Percentiles rank a stretch among this genome's conserved stretches.
These are phyloP conservation scores for Lophium mytilinum DNA, from an alignment of 495 filamentous ascomycete genomes.

Conservation along the genomic window DNA sequence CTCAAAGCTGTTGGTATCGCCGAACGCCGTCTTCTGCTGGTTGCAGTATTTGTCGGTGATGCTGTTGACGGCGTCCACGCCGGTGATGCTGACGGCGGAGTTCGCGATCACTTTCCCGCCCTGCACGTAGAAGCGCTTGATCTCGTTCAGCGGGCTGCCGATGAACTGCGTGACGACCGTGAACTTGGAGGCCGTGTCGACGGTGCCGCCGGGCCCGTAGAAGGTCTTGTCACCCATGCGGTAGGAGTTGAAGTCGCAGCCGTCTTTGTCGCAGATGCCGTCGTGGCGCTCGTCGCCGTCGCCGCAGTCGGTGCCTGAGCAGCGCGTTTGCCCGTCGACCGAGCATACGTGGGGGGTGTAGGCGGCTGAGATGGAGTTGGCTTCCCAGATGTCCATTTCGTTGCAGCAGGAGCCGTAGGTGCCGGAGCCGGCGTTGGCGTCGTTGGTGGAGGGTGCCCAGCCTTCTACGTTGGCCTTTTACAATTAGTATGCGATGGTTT, in stretches of 20 bases:
- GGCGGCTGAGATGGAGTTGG: slow-evolving; percentile 27
- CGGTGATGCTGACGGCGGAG: slow-evolving; percentile 44
- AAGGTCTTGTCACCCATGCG: slow-evolving; percentile 45
- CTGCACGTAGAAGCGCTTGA: slow-evolving; percentile 55
- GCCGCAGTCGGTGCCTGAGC: slow-evolving; percentile 17
- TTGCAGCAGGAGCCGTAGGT: slow-evolving; percentile 33
- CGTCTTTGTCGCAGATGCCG: slow-evolving; percentile 57
- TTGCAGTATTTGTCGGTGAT: slow-evolving; percentile 57
- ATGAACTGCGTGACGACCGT: slow-evolving; percentile 64
- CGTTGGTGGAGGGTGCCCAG: slow-evolving; percentile 51
- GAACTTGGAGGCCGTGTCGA: slow-evolving; percentile 54
- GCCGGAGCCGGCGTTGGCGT: slow-evolving; percentile 52
- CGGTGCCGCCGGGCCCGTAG: slow-evolving; percentile 46
- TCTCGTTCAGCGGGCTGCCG: slow-evolving; percentile 48
- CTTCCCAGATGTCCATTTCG: slow-evolving; percentile 28
- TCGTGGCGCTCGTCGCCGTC: slow-evolving; percentile 37
- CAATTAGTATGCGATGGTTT: background rate
- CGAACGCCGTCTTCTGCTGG: slow-evolving; percentile 52
- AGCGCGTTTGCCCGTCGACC: slow-evolving; percentile 18
- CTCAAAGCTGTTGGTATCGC: slow-evolving; percentile 51
- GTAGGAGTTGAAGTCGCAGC: slow-evolving; percentile 60
- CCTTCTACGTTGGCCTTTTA: slow-evolving; percentile 40
- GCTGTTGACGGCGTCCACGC: slow-evolving; percentile 43
- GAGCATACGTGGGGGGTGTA: slow-evolving; percentile 30
- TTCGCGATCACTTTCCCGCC: slow-evolving; percentile 52